A percentile compares a stretch with the other conserved stretches of the same genome.
phyloP scores from a whole-genome alignment of 2,329 filamentous ascomycete genomes.

The Colletotrichum tropicicola region DNA sequence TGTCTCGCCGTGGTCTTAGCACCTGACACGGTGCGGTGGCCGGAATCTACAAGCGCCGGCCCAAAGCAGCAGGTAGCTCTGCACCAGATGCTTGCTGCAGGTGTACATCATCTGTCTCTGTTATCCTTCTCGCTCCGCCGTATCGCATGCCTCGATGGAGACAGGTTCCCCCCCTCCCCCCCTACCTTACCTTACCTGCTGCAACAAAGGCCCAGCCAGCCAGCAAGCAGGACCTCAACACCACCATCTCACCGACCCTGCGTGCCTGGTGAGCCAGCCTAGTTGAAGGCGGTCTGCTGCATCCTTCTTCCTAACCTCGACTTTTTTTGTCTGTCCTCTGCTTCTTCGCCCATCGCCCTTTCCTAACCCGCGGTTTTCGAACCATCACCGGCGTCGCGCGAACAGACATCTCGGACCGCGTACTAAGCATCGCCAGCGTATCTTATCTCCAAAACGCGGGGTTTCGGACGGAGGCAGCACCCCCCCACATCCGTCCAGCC shows the following conservation, averaged over 20 bases:
- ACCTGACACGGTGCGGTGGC: constrained; percentile 25
- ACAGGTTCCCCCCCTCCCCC: not conserved
- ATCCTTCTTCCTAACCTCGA: constrained; percentile 2
- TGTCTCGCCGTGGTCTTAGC: not conserved
- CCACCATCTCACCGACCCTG: constrained; percentile 30
- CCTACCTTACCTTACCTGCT: constrained; percentile 4
- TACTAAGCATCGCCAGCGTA: constrained; percentile 23
- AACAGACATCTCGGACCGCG: constrained; percentile 29
- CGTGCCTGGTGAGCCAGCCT: constrained; percentile 25
- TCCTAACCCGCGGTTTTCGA: constrained; percentile 3
- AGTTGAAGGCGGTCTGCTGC: constrained; percentile 24
- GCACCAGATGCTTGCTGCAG: not conserved
- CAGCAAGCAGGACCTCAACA: constrained; percentile 26
- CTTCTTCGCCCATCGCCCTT: not conserved
- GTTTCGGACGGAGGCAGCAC: constrained; percentile 27
- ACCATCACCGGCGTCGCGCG: constrained; percentile 12
- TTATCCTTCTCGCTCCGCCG: not conserved
- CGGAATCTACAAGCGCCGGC: constrained; percentile 9
- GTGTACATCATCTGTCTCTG: constrained; percentile 6
- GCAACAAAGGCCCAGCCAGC: constrained; percentile 24
- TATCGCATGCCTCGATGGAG: constrained; percentile 17
- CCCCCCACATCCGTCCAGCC: constrained; percentile 20
- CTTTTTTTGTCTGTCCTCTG: not conserved
- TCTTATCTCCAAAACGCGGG: constrained; percentile 31
- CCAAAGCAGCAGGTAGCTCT: constrained; percentile 6